Evolutionary conservation across 495 filamentous ascomycete genomes (phyloP), one percentile per base, ranked within the genome.

Genomic region (Penicillium maclennaniae): DNA sequence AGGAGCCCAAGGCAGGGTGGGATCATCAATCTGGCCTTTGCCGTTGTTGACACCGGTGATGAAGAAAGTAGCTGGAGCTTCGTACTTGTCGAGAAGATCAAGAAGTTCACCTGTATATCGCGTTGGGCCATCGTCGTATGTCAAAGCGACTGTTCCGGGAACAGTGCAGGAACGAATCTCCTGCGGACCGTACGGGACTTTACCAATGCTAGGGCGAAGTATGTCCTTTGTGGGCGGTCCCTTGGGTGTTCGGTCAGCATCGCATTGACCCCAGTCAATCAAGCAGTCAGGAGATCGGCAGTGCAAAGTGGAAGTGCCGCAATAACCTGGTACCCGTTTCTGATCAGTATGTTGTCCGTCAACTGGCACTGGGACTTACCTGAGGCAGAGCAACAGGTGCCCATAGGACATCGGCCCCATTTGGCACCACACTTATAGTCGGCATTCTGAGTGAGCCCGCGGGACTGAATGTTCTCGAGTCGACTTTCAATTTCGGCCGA

Each of bases 51-150:
- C 83, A 7, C 88, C 88, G 2, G 83, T 89, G 43, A 92, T 74
- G 66, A 91, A 92, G 63, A 92, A 92, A 0, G 88, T 92, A 0
- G 83, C 88, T 46, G 85, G 88, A 17, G 82, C 84, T 16, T 79
- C 69, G 52, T 86, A 85, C 47, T 71, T 72, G 60, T 84, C 79
- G 26, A 92, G 71, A 47, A 88, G 72, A 62, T 91, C 81, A 7
- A 92, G 74, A 14, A 92, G 74, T 49, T 85, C 80, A 20, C 70
- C 68, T 0, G 88, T 92, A 62, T 85, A 91, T 9, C 80, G 67
- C 20, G 79, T 83, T 1, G 88, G 88, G 9, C 88, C 88, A 62
- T 92, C 88, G 55, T 92, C 88, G 62, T 82, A 92, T 1, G 88
- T 91, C 44, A 92, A 59, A 42, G 88, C 88, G 52, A 92, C 78